These are phyloP conservation scores for Firmiana major DNA, from an alignment of 345 rosid species.

Conservation along the genomic window DNA sequence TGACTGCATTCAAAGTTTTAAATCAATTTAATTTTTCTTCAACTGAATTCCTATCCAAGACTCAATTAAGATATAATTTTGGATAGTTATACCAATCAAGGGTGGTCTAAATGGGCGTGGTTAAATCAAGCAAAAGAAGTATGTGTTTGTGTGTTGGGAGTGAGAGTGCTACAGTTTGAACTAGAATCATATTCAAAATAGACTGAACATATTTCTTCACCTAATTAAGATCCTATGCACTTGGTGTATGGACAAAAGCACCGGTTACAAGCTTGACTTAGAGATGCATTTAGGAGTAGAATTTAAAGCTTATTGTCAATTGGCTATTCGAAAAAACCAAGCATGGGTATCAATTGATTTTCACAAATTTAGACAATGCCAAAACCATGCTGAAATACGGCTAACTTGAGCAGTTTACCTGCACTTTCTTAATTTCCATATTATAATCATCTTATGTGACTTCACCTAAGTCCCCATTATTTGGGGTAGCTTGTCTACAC, in stretches of 20 bases:
- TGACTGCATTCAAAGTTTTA: constrained; percentile 54
- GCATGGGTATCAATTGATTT: neutral
- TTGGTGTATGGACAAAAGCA: neutral
- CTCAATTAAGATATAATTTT: neutral
- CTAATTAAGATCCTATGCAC: neutral
- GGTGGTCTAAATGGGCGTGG: neutral
- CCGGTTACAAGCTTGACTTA: neutral
- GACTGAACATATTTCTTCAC: neutral
- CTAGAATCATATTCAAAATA: neutral
- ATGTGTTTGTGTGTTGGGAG: neutral
- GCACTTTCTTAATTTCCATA: neutral
- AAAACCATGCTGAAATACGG: neutral
- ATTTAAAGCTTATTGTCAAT: neutral
- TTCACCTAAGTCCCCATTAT: neutral
- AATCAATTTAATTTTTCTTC: constrained; percentile 9
- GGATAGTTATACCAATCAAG: neutral
- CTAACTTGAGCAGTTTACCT: neutral
- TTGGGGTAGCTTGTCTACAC: neutral
- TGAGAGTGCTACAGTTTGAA: neutral
- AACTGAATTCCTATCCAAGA: neutral
- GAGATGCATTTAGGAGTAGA: neutral
- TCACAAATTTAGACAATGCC: neutral
- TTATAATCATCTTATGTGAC: neutral
- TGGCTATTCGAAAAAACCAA: neutral
- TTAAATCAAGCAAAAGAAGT: neutral